Percentiles rank a stretch among this genome's conserved stretches.
phyloP scores from a whole-genome alignment of 2,329 filamentous ascomycete species.

The Colletotrichum tropicicola region DNA sequence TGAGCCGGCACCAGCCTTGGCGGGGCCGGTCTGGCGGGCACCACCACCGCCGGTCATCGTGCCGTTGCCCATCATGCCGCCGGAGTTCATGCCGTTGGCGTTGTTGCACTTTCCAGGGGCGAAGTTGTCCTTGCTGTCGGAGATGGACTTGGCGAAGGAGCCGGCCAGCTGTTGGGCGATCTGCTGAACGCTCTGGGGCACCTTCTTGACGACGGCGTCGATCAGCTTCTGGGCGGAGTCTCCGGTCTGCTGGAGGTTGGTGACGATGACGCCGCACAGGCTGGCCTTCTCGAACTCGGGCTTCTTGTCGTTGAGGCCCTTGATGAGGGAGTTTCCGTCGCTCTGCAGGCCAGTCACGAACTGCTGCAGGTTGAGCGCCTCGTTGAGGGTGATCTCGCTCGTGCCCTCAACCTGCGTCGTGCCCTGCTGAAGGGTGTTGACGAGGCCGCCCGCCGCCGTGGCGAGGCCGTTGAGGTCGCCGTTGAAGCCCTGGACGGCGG shows the following conservation, averaged over 20 bases:
- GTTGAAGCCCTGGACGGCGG: constrained; percentile 35
- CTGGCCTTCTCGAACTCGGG: constrained; percentile 37
- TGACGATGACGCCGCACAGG: constrained; percentile 37
- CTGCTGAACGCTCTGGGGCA: constrained; percentile 37
- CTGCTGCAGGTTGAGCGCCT: constrained; percentile 30
- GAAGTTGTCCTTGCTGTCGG: constrained; percentile 36
- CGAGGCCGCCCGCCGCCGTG: constrained; percentile 33
- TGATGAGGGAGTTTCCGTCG: constrained; percentile 35
- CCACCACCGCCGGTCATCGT: background rate
- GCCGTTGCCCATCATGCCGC: constrained; percentile 31
- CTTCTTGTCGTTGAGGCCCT: constrained; percentile 38
- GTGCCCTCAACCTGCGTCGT: constrained; percentile 22
- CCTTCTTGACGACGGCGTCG: constrained; percentile 39
- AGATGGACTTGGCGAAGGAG: constrained; percentile 35
- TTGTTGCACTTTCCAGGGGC: constrained; percentile 38
- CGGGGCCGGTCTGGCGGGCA: background rate
- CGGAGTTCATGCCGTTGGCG: constrained; percentile 33
- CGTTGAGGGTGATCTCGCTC: constrained; percentile 31
- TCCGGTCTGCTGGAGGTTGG: constrained; percentile 36
- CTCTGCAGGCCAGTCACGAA: constrained; percentile 35
- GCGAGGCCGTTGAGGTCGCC: constrained; percentile 33
- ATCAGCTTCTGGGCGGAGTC: constrained; percentile 37
- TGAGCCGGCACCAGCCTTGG: background rate
- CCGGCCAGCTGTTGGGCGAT: constrained; percentile 38
- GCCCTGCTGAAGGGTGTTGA: constrained; percentile 31